phyloP scores from a whole-genome alignment of 2,329 filamentous ascomycete genomes.

The Paraconiothyrium brasiliense region DNA sequence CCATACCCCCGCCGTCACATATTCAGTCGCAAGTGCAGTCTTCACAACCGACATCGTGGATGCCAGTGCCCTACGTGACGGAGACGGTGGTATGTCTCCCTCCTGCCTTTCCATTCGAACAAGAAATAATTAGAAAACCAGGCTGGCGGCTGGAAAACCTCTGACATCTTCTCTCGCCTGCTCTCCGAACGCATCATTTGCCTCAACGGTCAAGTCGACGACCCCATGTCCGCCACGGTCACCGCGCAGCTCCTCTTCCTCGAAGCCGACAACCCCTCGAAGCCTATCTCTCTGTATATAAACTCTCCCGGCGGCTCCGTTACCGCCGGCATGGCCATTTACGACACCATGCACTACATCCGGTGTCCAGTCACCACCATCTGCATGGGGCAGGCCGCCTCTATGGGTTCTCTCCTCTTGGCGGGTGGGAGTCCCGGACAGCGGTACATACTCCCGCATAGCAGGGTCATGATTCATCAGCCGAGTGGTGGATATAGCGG shows the following conservation, averaged over 20 bases:
- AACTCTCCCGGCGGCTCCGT: conserved; percentile 95
- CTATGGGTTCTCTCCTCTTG: conserved; percentile 90
- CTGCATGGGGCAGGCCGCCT: conserved; percentile 92
- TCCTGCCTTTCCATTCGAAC: not conserved
- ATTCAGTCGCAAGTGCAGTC: conserved; percentile 22
- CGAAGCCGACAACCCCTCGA: conserved; percentile 94
- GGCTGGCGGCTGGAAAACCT: conserved; percentile 62
- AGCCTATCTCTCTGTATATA: conserved; percentile 97
- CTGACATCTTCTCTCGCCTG: conserved; percentile 58
- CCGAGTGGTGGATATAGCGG: conserved; percentile 79
- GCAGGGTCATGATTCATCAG: conserved; percentile 96
- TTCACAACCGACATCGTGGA: conserved; percentile 47
- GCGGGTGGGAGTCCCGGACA: conserved; percentile 86
- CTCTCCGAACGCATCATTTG: conserved; percentile 88
- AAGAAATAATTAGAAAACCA: conserved; percentile 44
- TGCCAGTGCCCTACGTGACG: conserved; percentile 61
- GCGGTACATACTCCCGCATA: conserved; percentile 90
- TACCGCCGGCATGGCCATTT: conserved; percentile 85
- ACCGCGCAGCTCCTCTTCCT: conserved; percentile 97
- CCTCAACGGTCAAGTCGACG: conserved; percentile 90
- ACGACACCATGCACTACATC: conserved; percentile 99
- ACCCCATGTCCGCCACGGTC: conserved; percentile 88
- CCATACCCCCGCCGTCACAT: conserved; percentile 26
- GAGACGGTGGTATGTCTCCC: conserved; percentile 55
- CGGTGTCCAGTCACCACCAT: conserved; percentile 92